phyloP scores from a whole-genome alignment of 208 protist genomes.

The Acanthamoeba polyphaga region DNA sequence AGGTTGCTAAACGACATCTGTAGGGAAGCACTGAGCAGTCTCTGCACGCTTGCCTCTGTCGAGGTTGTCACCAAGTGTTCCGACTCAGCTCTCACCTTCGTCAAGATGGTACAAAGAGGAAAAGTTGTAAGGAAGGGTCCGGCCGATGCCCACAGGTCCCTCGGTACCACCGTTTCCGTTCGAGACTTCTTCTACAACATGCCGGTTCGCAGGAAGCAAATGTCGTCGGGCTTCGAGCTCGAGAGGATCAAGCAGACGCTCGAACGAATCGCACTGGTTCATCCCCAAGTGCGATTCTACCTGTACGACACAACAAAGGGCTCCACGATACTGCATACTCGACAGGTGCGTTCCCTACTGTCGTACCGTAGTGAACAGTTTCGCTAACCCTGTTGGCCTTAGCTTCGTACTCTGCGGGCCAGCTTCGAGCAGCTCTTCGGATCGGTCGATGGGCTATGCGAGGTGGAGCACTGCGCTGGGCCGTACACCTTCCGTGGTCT shows the following conservation, averaged over 20 bases:
- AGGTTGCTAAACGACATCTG: background rate
- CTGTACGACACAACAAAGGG: conserved; percentile 32
- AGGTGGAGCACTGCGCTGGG: background rate
- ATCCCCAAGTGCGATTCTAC: background rate
- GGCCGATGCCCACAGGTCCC: background rate
- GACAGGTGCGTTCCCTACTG: background rate
- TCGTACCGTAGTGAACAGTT: background rate
- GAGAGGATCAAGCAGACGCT: conserved; percentile 42
- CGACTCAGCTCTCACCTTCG: background rate
- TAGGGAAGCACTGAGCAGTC: conserved; percentile 65
- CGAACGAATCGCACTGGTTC: conserved; percentile 6
- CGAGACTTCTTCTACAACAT: conserved; percentile 57
- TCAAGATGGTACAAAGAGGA: background rate
- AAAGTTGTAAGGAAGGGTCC: background rate
- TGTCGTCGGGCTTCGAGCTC: background rate
- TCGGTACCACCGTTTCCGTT: conserved; percentile 44
- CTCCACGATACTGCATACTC: background rate
- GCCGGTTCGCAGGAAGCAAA: conserved; percentile 36
- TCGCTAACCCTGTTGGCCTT: background rate
- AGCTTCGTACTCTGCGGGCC: conserved; percentile 47
- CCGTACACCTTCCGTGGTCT: background rate
- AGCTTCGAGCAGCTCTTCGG: conserved; percentile 63
- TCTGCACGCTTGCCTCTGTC: background rate
- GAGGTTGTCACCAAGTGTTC: conserved; percentile 14
- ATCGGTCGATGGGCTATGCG: background rate